These are phyloP conservation scores for Hibiscus mutabilis DNA, from an alignment of 345 rosid species.

Conservation along the genomic window DNA sequence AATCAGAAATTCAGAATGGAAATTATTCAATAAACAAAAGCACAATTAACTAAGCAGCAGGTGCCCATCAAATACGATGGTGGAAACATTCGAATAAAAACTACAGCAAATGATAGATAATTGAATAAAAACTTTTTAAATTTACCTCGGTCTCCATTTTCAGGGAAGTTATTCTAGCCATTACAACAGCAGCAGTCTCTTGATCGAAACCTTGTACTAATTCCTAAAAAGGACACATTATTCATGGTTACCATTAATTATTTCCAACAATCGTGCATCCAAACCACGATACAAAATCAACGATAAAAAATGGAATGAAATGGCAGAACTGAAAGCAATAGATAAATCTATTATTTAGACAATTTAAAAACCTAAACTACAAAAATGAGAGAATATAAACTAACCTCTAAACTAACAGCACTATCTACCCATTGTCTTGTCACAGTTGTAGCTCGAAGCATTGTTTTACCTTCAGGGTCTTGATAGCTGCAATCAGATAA, in stretches of 20 bases:
- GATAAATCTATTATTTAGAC: background rate
- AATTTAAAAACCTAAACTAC: slow-evolving; percentile 2
- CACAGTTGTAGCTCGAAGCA: slow-evolving; percentile 83
- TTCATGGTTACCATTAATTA: background rate
- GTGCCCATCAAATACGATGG: background rate
- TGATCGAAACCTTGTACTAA: slow-evolving; percentile 92
- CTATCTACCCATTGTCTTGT: slow-evolving; percentile 84
- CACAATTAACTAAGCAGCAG: slow-evolving; percentile 2
- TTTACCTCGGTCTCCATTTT: slow-evolving; percentile 75
- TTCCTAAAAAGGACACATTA: slow-evolving; percentile 45
- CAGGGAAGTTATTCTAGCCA: slow-evolving; percentile 48
- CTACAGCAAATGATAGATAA: background rate
- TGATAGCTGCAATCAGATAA: slow-evolving; percentile 14
- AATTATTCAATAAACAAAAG: background rate
- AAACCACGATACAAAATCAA: background rate
- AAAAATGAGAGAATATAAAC: slow-evolving; percentile 19
- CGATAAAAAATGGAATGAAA: background rate
- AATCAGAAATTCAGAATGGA: background rate
- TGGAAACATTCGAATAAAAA: background rate
- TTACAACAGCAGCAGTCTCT: slow-evolving; percentile 94
- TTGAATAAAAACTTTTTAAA: background rate
- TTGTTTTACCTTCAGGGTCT: slow-evolving; percentile 44
- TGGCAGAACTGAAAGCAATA: background rate
- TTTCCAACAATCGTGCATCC: background rate
- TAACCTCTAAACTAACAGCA: slow-evolving; percentile 82